Evolutionary conservation across 306 rosid genomes (phyloP), one percentile per base, ranked within the genome.

Genomic region (Pterocarpus santalinus): DNA sequence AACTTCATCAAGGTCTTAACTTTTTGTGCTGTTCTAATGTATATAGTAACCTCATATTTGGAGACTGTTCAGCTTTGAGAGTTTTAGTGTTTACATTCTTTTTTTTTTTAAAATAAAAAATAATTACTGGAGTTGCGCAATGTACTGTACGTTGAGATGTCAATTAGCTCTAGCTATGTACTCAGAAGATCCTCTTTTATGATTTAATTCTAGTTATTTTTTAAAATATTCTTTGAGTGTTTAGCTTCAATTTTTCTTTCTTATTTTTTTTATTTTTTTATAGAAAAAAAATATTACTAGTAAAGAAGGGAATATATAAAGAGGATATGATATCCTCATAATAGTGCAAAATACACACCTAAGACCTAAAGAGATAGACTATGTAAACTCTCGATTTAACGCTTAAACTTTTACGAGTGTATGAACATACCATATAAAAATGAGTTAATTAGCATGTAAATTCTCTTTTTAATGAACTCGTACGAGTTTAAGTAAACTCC

Each of bases 31-130:
- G 3, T 60, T 3, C 46, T 11, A 17, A 33, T 60, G 65, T 33
- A 8, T 46, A 47, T 12, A 47, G 10, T 69, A 16, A 17, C 51
- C 58, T 34, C 2, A 47, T 69, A 39, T 34, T 34, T 44, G 9
- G 30, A 69, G 28, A 22, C 41, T 11, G 28, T 43, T 79, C 69
- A 3, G 8, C 43, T 67, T 55, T 5, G 69, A 55, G 74, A 65
- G 33, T 65, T 51, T 77, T 52, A 43, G 66, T 22, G 49, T 64
- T 74, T 60, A 61, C 11, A 14, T n/a, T 65, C 5, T 14, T 3
- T 28, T 8, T n/a, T 51, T 14, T n/a, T n/a, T n/a, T n/a, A n/a
- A n/a, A n/a, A n/a, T n/a, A n/a, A n/a, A n/a, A n/a, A 0, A 13
- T 3, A 4, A 5, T 15, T 41, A 1, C 8, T 62, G 39, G 36